Evolutionary conservation across 805 yeast genomes (phyloP).

Genomic region (Danielia reshetovae): DNA sequence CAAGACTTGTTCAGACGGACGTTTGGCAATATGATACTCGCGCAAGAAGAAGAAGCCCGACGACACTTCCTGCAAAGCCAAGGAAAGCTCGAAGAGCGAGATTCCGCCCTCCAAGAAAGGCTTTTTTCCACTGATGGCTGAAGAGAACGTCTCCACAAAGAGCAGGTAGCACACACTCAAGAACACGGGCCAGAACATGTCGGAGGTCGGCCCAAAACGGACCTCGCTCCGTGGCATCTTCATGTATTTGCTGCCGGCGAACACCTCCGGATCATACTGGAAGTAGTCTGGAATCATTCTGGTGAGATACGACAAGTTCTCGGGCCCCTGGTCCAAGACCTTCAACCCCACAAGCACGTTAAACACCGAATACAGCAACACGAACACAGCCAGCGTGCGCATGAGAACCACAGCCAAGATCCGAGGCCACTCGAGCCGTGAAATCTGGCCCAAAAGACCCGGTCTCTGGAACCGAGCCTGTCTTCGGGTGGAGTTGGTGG

Average conservation of each 20-base stretch:
- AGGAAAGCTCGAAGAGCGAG: conserved; percentile 70
- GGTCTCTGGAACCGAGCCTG: conserved; percentile 13
- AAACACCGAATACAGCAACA: conserved; percentile 22
- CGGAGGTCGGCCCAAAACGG: conserved; percentile 47
- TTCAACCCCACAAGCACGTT: conserved; percentile 31
- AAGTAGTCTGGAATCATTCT: conserved; percentile 7
- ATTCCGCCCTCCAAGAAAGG: conserved; percentile 65
- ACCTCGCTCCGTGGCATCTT: conserved; percentile 23
- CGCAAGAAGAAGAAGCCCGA: conserved; percentile 28
- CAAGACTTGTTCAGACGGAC: conserved; percentile 52
- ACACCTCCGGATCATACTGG: conserved; percentile 12
- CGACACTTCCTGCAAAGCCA: conserved; percentile 72
- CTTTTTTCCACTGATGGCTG: conserved; percentile 49
- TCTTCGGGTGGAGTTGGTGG: conserved; percentile 25
- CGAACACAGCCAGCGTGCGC: conserved; percentile 24
- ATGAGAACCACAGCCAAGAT: conserved; percentile 13
- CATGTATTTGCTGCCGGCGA: conserved; percentile 25
- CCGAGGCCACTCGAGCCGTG: conserved; percentile 8
- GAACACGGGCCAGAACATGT: conserved; percentile 56
- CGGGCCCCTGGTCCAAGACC: conserved; percentile 11
- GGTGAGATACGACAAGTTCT: conserved; percentile 8
- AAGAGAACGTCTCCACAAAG: conserved; percentile 61
- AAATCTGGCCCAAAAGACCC: conserved; percentile 17
- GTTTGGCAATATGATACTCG: conserved; percentile 12
- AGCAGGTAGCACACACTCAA: conserved; percentile 56